Percentiles rank a stretch among this genome's conserved stretches.
These are phyloP conservation scores for Phoma sp. DNA, from an alignment of 2,329 filamentous ascomycete species.

Conservation along the genomic window DNA sequence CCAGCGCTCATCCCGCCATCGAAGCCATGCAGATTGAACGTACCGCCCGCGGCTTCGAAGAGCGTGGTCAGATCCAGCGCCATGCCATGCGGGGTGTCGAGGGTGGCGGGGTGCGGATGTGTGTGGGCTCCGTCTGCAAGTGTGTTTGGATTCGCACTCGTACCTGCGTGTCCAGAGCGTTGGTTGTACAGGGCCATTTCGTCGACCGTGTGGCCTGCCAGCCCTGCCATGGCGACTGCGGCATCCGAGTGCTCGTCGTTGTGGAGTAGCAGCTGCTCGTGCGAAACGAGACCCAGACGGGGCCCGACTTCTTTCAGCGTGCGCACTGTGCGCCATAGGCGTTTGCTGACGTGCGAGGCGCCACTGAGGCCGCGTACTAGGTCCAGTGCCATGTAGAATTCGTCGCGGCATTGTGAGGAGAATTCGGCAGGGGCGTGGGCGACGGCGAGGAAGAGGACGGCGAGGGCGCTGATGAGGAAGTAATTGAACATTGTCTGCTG, in stretches of 20 bases:
- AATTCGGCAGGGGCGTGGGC: constrained; percentile 77
- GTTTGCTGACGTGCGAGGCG: constrained; percentile 73
- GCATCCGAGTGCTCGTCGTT: constrained; percentile 65
- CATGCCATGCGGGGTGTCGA: constrained; percentile 64
- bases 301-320: constrained; percentile 75
- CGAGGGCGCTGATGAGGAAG: constrained; percentile 76
- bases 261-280: constrained; percentile 50
- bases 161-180: too few species aligned
- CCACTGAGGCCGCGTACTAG: constrained; percentile 75
- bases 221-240: constrained; percentile 69
- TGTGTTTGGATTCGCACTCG: too few species aligned
- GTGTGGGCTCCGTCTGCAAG: too few species aligned
- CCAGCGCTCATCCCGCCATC: constrained; percentile 40
- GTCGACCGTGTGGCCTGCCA: constrained; percentile 68
- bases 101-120: constrained; percentile 28
- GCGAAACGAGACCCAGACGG: constrained; percentile 65
- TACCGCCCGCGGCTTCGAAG: constrained; percentile 68
- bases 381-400: constrained; percentile 80
- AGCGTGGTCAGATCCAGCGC: constrained; percentile 68
- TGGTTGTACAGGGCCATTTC: constrained; percentile 57
- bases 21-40: constrained; percentile 31
- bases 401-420: constrained; percentile 70
- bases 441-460: constrained; percentile 77
- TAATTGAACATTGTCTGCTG: constrained; percentile 82
- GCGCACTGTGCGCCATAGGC: constrained; percentile 75